phyloP scores from a whole-genome alignment of 2,329 filamentous ascomycete species.

The Colletotrichum musicola region DNA sequence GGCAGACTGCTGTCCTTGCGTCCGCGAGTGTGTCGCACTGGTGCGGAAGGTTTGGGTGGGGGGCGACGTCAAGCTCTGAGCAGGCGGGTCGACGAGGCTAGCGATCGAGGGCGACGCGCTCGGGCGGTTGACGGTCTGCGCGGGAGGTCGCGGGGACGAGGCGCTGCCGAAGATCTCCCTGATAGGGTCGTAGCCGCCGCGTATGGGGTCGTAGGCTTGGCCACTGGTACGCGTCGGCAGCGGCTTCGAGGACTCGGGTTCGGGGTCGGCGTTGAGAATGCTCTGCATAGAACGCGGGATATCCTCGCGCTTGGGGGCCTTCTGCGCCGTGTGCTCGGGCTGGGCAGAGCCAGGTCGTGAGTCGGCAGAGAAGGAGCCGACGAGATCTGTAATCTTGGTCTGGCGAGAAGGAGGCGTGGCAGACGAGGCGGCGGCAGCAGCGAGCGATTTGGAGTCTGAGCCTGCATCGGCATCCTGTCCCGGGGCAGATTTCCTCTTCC shows the following conservation, averaged over 20 bases:
- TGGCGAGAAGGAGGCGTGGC: slow-evolving; percentile 47
- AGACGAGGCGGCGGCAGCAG: slow-evolving; percentile 47
- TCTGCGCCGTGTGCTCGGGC: slow-evolving; percentile 54
- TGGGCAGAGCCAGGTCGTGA: slow-evolving; percentile 44
- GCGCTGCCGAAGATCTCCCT: slow-evolving; percentile 57
- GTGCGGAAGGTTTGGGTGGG: slow-evolving; percentile 43
- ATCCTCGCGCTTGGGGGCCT: slow-evolving; percentile 65
- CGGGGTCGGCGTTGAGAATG: slow-evolving; percentile 67
- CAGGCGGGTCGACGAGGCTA: slow-evolving; percentile 81
- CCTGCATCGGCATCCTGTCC: slow-evolving; percentile 52
- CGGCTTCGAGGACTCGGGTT: slow-evolving; percentile 52
- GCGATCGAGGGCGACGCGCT: slow-evolving; percentile 93
- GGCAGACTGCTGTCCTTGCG: slow-evolving; percentile 49
- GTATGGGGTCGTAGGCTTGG: slow-evolving; percentile 90
- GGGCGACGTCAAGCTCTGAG: slow-evolving; percentile 54
- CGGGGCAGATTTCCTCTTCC: slow-evolving; percentile 66
- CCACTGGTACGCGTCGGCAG: slow-evolving; percentile 74
- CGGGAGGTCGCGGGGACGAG: slow-evolving; percentile 62
- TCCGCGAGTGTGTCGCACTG: slow-evolving; percentile 46
- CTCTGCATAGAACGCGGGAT: slow-evolving; percentile 66
- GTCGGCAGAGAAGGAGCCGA: slow-evolving; percentile 41
- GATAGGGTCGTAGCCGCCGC: slow-evolving; percentile 78
- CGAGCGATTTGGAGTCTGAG: slow-evolving; percentile 50
- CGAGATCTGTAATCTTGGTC: slow-evolving; percentile 56
- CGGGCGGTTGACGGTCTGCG: slow-evolving; percentile 71